Evolutionary conservation across 2,329 filamentous ascomycete species (phyloP), one percentile per base, ranked within the genome.

Genomic region (Aspergillus quadrilineatus): DNA sequence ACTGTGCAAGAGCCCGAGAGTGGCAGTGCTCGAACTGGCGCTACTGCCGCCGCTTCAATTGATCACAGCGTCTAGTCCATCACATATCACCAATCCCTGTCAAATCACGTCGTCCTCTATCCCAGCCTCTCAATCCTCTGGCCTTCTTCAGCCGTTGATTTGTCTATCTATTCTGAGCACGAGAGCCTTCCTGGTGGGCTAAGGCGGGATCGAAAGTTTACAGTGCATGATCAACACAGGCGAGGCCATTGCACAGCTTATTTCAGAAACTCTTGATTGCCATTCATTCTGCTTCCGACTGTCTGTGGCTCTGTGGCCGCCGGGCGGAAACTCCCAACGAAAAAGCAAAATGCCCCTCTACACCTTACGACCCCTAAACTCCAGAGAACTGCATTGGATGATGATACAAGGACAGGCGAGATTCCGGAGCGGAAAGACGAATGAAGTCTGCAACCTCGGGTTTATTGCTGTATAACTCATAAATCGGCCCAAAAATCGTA

Each of bases 381-480:
- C 44, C 44, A 2, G 28, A 29, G 8, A 6, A 17, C n/a, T 34
- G 30, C 28, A 29, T n/a, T 14, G 12, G 28, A 32, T 52, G 48
- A 29, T 55, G 37, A 29, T 49, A 56, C 52, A 58, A 22, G 22
- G 15, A 46, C 26, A 14, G 30, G 44, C 10, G 39, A 44, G 39
- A 34, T 26, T 45, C 48, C 49, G 28, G 15, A 32, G 32, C 28
- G 10, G 22, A 50, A 42, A 36, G 29, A 39, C 44, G 46, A 52
- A 55, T 32, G 56, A 56, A 44, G 53, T 44, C 14, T 53, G 49
- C 12, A 37, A 57, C 32, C 52, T 56, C 52, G 50, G 55, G 59
- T 67, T 59, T 61, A 63, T 62, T 63, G 60, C 62, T 65, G 60
- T 64, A 58, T 62, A 55, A 56, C 56, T 57, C 58, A 56, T 58